Evolutionary conservation across 148 eudicot species (phyloP), one percentile per base, ranked within the genome.

Genomic region (Vaccinium vitisidaea): DNA sequence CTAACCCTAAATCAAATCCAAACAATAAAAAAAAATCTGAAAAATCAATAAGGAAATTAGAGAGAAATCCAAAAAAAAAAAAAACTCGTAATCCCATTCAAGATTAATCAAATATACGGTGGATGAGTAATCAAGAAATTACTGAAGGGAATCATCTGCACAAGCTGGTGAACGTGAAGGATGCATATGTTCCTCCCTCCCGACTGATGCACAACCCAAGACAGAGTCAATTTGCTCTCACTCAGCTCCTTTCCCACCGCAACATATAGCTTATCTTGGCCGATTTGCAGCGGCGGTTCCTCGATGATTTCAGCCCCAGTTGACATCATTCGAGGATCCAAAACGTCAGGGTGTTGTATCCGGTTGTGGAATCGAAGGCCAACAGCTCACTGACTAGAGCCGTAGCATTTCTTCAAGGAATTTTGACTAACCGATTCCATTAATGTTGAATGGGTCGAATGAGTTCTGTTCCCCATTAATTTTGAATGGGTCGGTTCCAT

Each of bases 111-210:
- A 39, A 56, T 21, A 52, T 9, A 27, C 30, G n/a, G 48, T 55
- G 16, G 49, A 48, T 36, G 46, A 25, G 46, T 8, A 15, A 83
- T 43, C 36, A 36, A 53, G 80, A 82, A 81, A 87, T 89, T 89
- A 95, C 98, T 85, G 82, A 89, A 84, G 59, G 96, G 94, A 39
- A 92, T 92, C 83, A 83, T 87, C 83, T 87, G 83, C 21, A 94
- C 92, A 61, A 95, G 96, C 39, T 89, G 90, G 88, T 91, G 98
- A 92, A 95, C 91, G 86, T 93, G 96, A 79, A 95, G 80, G 63
- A 95, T 85, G 73, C 89, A 90, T 77, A 93, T 89, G 49, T 13
- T 80, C 69, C 86, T 89, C 50, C 92, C 94, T 69, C 87, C 88
- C 0, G 87, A 93, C 53, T 91, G 93, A 61, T 88, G 90, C 63